Evolutionary conservation across 257 asterid species (phyloP).

Genomic region (Paraleonurus japonicus): DNA sequence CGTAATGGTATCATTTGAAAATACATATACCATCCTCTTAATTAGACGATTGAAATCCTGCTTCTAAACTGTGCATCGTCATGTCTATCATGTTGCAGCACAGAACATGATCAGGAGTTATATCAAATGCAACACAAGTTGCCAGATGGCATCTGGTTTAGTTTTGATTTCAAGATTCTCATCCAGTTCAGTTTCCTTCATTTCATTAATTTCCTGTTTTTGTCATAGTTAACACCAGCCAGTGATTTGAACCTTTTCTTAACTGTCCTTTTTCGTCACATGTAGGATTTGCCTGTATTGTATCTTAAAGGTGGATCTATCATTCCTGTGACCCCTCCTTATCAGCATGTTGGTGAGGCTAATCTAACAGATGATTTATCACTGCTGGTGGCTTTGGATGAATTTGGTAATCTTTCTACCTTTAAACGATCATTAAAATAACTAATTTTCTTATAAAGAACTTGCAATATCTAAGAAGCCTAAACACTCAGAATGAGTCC

Average conservation of each 20-base stretch:
- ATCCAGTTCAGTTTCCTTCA: slow-evolving; percentile 60
- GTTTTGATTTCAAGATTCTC: slow-evolving; percentile 91
- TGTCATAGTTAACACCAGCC: slow-evolving; percentile 1
- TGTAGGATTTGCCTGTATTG: slow-evolving; percentile 83
- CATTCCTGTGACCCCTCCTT: slow-evolving; percentile 59
- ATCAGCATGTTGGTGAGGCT: slow-evolving; percentile 82
- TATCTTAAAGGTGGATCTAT: slow-evolving; percentile 93
- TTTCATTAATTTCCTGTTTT: not conserved
- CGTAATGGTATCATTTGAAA: too few species aligned
- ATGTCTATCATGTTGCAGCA: slow-evolving; percentile 53
- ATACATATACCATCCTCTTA: not conserved
- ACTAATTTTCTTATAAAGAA: not conserved
- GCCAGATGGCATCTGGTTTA: slow-evolving; percentile 82
- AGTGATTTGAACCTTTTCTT: slow-evolving; percentile 4
- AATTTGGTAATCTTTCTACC: slow-evolving; percentile 51
- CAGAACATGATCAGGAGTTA: slow-evolving; percentile 49
- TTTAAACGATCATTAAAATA: not conserved
- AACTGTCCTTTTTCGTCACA: slow-evolving; percentile 22
- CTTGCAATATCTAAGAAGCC: not conserved
- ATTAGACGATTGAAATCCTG: not conserved
- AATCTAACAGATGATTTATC: slow-evolving; percentile 60
- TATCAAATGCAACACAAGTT: slow-evolving; percentile 56
- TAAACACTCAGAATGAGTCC: not conserved
- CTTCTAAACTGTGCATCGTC: not conserved
- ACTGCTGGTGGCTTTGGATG: slow-evolving; percentile 82